phyloP scores from a whole-genome alignment of 192 early-diverging fungal genomes.

The Jimgerdemannia lactiflua region DNA sequence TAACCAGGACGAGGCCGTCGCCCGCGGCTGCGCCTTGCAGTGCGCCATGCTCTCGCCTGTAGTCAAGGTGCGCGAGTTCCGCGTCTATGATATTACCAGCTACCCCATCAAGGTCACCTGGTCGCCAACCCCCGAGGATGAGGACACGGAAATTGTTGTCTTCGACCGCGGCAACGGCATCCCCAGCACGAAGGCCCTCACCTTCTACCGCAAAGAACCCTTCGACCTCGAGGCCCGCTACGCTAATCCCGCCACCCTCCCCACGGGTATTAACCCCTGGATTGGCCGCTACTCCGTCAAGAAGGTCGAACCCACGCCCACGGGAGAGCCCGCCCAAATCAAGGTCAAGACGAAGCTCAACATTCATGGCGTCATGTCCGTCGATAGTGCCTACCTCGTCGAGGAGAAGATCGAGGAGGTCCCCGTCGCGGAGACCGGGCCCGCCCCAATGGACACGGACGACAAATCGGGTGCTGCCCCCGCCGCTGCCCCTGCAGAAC shows the following conservation, averaged over 20 bases:
- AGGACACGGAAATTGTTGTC: conserved; percentile 80
- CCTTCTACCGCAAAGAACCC: conserved; percentile 84
- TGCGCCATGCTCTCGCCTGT: conserved; percentile 97
- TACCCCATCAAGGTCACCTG: conserved; percentile 92
- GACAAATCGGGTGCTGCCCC: conserved; percentile 56
- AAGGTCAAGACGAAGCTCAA: conserved; percentile 93
- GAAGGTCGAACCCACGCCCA: conserved; percentile 63
- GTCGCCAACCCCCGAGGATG: conserved; percentile 74
- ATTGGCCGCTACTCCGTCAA: conserved; percentile 87
- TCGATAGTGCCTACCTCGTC: conserved; percentile 85
- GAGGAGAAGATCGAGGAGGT: conserved; percentile 82
- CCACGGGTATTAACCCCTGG: conserved; percentile 72
- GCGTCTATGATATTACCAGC: conserved; percentile 83
- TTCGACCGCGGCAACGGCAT: conserved; percentile 85
- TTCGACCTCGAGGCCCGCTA: conserved; percentile 85
- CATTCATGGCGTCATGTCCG: conserved; percentile 72
- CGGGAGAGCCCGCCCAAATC: conserved; percentile 73
- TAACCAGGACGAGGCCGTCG: conserved; percentile 97
- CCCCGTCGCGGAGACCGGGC: conserved; percentile 22
- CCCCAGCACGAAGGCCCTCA: conserved; percentile 89
- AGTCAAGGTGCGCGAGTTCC: conserved; percentile 97
- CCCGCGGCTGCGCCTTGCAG: conserved; percentile 93
- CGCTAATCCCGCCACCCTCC: conserved; percentile 63
- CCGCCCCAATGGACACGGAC: conserved; percentile 27
- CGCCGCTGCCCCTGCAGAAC: conserved; percentile 16